Conservation (phyloP, 352 stramenopile species). For the Blastocystis sp. region DNA sequence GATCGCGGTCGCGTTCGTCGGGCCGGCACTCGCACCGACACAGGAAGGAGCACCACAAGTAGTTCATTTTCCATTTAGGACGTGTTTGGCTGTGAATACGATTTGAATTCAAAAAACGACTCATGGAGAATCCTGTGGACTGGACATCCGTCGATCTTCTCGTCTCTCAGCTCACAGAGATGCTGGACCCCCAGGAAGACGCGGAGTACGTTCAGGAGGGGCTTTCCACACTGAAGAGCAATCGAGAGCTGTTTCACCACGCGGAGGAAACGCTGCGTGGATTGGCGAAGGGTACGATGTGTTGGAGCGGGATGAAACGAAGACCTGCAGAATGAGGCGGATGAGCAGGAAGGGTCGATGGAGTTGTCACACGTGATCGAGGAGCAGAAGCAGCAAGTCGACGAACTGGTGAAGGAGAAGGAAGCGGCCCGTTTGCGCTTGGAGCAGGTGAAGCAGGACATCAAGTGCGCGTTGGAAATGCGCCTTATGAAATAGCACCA, state of each 20-base stretch:
- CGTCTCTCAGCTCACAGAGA: background rate
- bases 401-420: slow-evolving; percentile 24
- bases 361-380: slow-evolving; percentile 21
- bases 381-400: slow-evolving; percentile 18
- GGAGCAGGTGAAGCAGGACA: background rate
- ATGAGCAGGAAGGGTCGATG: slow-evolving; percentile 14
- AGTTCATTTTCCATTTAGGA: background rate
- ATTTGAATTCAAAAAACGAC: background rate
- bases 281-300: slow-evolving; percentile 14
- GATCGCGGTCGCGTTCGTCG: too few relatives aligned
- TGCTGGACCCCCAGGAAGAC: slow-evolving; percentile 28
- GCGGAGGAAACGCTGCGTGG: slow-evolving; percentile 9
- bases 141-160: slow-evolving; percentile 32
- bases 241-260: background rate
- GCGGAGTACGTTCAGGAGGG: slow-evolving; percentile 30
- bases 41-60: background rate
- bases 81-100: background rate
- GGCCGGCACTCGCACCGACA: background rate
- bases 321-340: slow-evolving; percentile 18
- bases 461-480: background rate
- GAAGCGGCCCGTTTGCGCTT: background rate
- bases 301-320: background rate
- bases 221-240: background rate
- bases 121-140: slow-evolving; percentile 27
- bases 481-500: background rate